phyloP scores from a whole-genome alignment of 352 stramenopile species.

The Phytophthora capsici region DNA sequence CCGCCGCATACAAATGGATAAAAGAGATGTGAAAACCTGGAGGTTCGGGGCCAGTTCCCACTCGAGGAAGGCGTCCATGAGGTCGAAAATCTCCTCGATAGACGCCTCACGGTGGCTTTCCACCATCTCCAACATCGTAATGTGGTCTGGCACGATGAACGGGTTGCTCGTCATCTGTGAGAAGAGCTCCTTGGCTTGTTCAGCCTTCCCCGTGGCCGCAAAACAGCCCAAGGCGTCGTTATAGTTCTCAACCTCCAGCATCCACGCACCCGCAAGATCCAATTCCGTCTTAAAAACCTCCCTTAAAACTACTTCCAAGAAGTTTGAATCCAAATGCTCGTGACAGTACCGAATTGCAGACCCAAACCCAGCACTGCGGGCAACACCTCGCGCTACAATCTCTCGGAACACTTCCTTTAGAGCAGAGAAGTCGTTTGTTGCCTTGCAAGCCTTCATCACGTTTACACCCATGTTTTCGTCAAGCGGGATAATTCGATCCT shows the following conservation, averaged over 20 bases:
- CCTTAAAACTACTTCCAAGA: conserved; percentile 68
- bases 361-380: conserved; percentile 68
- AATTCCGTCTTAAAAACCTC: conserved; percentile 61
- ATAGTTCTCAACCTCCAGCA: conserved; percentile 72
- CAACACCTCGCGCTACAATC: conserved; percentile 58
- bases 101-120: conserved; percentile 68
- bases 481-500: conserved; percentile 36
- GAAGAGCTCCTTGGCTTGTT: conserved; percentile 71
- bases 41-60: conserved; percentile 60
- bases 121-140: conserved; percentile 84
- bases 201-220: conserved; percentile 50
- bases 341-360: conserved; percentile 74
- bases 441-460: conserved; percentile 61
- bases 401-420: conserved; percentile 62
- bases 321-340: conserved; percentile 44
- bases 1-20: conserved; percentile 69
- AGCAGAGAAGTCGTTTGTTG: conserved; percentile 39
- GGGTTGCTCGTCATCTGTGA: conserved; percentile 63
- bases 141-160: conserved; percentile 59
- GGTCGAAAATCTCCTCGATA: conserved; percentile 66
- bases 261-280: conserved; percentile 50
- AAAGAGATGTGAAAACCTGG: conserved; percentile 78
- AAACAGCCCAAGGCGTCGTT: conserved; percentile 82
- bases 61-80: conserved; percentile 79
- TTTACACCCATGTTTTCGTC: conserved; percentile 88